Conservation (phyloP, 306 rosid species). For the Quercus cerris region DNA sequence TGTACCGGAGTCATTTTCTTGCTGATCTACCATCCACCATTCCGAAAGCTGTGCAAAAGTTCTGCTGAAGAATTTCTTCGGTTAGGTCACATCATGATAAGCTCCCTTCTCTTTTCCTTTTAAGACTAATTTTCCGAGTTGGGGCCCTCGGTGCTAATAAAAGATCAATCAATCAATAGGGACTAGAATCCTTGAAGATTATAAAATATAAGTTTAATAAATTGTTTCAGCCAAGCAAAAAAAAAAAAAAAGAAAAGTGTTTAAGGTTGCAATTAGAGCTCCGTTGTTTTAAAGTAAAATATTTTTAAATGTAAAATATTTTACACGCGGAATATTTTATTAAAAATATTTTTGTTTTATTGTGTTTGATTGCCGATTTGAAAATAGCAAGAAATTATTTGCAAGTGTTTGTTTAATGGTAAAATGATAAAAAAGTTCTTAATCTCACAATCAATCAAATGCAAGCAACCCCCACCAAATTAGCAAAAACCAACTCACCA, state of each 20-base stretch:
- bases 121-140: slow-evolving; percentile 18
- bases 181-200: slow-evolving; percentile 15
- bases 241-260: background rate
- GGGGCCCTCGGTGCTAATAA: slow-evolving; percentile 34
- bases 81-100: slow-evolving; percentile 37
- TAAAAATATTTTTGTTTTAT: too few relatives aligned
- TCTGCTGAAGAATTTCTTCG: slow-evolving; percentile 18
- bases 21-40: slow-evolving; percentile 16
- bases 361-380: too few relatives aligned
- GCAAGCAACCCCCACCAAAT: too few relatives aligned
- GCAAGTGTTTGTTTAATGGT: too few relatives aligned
- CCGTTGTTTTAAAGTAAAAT: too few relatives aligned
- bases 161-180: slow-evolving; percentile 27
- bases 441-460: too few relatives aligned
- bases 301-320: too few relatives aligned
- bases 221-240: background rate
- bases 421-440: too few relatives aligned
- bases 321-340: too few relatives aligned
- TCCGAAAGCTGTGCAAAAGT: slow-evolving; percentile 19
- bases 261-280: too few relatives aligned
- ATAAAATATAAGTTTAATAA: background rate
- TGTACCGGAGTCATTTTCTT: slow-evolving; percentile 22
- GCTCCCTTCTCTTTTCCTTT: slow-evolving; percentile 29
- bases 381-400: too few relatives aligned
- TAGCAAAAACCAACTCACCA: too few relatives aligned